Evolutionary conservation across 2,329 filamentous ascomycete genomes (phyloP).

Genomic region (Colletotrichum tamarilloi): DNA sequence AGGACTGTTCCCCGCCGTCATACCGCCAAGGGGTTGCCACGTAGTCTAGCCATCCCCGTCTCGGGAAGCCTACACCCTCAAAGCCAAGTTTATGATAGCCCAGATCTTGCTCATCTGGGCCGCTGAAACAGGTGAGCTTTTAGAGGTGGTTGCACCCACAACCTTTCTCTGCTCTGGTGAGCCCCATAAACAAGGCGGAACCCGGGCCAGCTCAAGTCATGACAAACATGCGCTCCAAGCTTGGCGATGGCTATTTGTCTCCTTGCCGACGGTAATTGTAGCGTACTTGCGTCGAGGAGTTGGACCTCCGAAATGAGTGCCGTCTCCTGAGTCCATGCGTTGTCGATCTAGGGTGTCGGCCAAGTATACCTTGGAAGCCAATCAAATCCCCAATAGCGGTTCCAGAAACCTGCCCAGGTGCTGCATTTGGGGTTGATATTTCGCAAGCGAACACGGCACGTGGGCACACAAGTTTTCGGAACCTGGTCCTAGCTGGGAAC

Average conservation of each 20-base stretch:
- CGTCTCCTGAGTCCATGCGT: background rate
- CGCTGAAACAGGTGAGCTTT: slow-evolving; percentile 20
- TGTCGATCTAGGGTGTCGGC: background rate
- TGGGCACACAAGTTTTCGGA: background rate
- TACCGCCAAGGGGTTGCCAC: slow-evolving; percentile 6
- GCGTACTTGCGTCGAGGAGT: background rate
- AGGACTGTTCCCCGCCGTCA: slow-evolving; percentile 2
- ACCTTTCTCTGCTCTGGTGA: background rate
- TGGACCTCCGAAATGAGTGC: background rate
- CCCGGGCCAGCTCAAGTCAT: background rate
- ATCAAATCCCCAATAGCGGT: background rate
- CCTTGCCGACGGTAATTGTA: background rate
- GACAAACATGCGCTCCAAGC: slow-evolving; percentile 18
- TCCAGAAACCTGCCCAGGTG: background rate
- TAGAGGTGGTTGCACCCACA: background rate
- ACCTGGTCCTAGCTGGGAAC: background rate
- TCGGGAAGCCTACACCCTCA: background rate
- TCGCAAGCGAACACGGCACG: background rate
- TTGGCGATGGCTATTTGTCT: background rate
- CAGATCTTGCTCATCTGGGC: background rate
- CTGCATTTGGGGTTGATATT: background rate
- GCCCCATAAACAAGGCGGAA: slow-evolving; percentile 7
- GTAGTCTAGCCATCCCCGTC: slow-evolving; percentile 31
- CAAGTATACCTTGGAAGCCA: background rate
- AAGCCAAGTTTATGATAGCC: background rate